Evolutionary conservation across 208 protist species (phyloP).

Genomic region (Wallacemonas collosoma): DNA sequence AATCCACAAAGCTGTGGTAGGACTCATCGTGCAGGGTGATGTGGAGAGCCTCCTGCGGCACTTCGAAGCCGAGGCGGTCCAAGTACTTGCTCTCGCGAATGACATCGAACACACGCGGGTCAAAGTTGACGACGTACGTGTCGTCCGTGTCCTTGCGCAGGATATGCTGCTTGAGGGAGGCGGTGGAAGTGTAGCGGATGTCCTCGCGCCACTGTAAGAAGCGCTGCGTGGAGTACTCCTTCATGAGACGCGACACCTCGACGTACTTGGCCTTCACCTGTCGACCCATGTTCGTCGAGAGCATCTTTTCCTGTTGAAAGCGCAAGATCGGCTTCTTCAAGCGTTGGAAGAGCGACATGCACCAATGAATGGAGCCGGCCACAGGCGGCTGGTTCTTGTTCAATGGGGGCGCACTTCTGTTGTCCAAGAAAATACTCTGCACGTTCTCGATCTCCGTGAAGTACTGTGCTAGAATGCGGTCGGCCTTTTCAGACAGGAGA

Average conservation of each 20-base stretch:
- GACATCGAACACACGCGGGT: slow-evolving; percentile 88
- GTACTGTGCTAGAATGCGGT: slow-evolving; percentile 96
- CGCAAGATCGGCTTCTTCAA: slow-evolving; percentile 97
- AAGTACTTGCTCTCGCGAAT: slow-evolving; percentile 98
- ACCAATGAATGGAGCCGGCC: slow-evolving; percentile 97
- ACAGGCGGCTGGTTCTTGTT: slow-evolving; percentile 97
- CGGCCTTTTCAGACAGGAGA: slow-evolving; percentile 95
- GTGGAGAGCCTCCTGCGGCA: slow-evolving; percentile 96
- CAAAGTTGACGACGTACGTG: slow-evolving; percentile 95
- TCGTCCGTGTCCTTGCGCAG: slow-evolving; percentile 73
- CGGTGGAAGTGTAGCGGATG: slow-evolving; percentile 81
- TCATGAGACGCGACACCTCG: slow-evolving; percentile 92
- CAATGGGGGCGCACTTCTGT: slow-evolving; percentile 92
- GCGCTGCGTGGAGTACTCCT: slow-evolving; percentile 91
- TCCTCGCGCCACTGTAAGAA: slow-evolving; percentile 93
- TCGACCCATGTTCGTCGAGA: slow-evolving; percentile 88
- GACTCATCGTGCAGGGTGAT: slow-evolving; percentile 98
- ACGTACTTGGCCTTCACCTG: slow-evolving; percentile 94
- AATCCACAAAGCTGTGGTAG: slow-evolving; percentile 95
- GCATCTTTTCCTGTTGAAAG: slow-evolving; percentile 94
- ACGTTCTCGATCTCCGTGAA: slow-evolving; percentile 92
- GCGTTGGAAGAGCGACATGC: slow-evolving; percentile 95
- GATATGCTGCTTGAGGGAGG: slow-evolving; percentile 92
- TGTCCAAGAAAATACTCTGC: slow-evolving; percentile 90
- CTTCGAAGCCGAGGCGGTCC: slow-evolving; percentile 95